Evolutionary conservation across 345 rosid genomes (phyloP), one percentile per base, ranked within the genome.

Genomic region (Heritiera fomes): DNA sequence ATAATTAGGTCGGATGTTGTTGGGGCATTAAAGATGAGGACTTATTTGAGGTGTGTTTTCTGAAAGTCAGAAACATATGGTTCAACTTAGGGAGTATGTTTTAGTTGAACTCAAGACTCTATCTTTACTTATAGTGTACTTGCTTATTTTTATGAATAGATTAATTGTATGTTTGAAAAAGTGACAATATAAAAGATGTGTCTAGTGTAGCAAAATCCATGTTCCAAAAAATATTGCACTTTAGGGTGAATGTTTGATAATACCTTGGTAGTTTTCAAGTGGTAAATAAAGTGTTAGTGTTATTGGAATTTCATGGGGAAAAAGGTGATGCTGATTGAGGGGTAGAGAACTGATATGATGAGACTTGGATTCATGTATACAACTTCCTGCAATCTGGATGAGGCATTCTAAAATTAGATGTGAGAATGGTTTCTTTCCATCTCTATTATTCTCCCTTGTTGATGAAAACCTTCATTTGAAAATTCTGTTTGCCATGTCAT

Each of bases 21-120:
- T 71, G 99, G 98, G 78, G 99, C 98, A 15, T 80, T 96, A 85
- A 96, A 96, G 92, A 96, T 96, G 99, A 87, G 99, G 84, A 91
- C 98, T 28, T 94, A 90, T 83, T 83, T 96, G 84, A 96, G 94
- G 99, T 96, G 75, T 75, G 87, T 71, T n/a, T 46, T 45, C 79
- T 13, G 68, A 45, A 45, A 4, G 64, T 64, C 60, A 17, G 6
- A 68, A 58, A 49, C 61, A 61, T 40, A 0, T 73, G 78, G 59
- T 68, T 58, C 6, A 17, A 15, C 20, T 30, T 55, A 56, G 18
- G 67, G 52, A 64, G 53, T 67, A 52, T 68, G 75, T 65, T 73
- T 53, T 41, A 23, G 23, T 41, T 60, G 11, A 46, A 41, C 43
- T 28, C 40, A 38, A 5, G 5, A 28, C 47, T 65, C 46, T 62